phyloP scores from a whole-genome alignment of 2,329 filamentous ascomycete species.

The Fusarium albosuccineum region DNA sequence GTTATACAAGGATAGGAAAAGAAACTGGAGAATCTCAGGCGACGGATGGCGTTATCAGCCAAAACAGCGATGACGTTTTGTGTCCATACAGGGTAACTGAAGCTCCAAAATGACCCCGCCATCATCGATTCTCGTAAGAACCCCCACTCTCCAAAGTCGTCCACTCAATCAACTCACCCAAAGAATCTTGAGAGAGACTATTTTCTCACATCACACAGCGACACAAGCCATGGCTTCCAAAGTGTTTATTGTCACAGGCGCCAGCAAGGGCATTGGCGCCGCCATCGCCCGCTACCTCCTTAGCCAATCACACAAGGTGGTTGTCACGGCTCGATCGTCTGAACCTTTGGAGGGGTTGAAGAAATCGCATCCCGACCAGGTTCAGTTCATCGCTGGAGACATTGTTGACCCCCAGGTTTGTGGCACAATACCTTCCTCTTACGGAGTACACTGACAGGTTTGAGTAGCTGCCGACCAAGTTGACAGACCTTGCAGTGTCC shows the following conservation, averaged over 20 bases:
- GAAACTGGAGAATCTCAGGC: neutral
- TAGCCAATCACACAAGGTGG: slow-evolving; percentile 67
- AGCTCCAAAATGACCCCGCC: slow-evolving; percentile 36
- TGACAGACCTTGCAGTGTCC: slow-evolving; percentile 74
- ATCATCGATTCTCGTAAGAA: slow-evolving; percentile 6
- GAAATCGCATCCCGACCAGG: slow-evolving; percentile 60
- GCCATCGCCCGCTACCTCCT: slow-evolving; percentile 67
- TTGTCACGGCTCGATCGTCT: slow-evolving; percentile 68
- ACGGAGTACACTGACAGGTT: neutral
- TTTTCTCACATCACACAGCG: slow-evolving; percentile 7
- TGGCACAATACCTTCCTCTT: neutral
- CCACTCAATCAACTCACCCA: slow-evolving; percentile 15
- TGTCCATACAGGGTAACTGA: slow-evolving; percentile 37
- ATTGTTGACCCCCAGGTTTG: slow-evolving; percentile 60
- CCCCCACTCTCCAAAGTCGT: slow-evolving; percentile 30
- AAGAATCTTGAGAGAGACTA: neutral
- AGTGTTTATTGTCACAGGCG: slow-evolving; percentile 77
- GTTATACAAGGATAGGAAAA: neutral
- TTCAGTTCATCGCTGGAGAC: slow-evolving; percentile 69
- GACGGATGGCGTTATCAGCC: slow-evolving; percentile 20
- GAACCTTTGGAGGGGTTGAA: slow-evolving; percentile 65
- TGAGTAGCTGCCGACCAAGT: slow-evolving; percentile 67
- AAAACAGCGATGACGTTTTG: slow-evolving; percentile 36
- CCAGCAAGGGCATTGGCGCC: slow-evolving; percentile 73
- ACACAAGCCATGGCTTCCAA: slow-evolving; percentile 64